These are phyloP conservation scores for Picea mariana DNA, from an alignment of 83 land plant species.

Conservation along the genomic window DNA sequence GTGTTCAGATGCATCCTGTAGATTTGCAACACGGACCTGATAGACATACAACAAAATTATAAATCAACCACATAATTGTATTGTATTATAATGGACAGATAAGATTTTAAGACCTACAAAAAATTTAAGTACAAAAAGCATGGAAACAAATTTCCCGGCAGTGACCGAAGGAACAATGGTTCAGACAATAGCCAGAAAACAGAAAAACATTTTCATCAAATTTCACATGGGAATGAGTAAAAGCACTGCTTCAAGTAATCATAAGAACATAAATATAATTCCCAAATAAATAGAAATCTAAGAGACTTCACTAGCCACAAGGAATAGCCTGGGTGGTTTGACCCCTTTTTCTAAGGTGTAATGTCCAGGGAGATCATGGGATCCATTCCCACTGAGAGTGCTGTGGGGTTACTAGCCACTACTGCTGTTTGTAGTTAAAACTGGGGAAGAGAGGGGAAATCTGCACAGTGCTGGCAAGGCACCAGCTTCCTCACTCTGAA, in stretches of 20 bases:
- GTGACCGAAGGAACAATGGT: neutral
- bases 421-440: too few species aligned
- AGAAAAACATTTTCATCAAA: neutral
- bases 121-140: neutral
- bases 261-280: neutral
- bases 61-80: neutral
- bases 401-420: too few species aligned
- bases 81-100: neutral
- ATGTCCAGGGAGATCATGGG: too few species aligned
- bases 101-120: neutral
- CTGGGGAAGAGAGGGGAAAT: too few species aligned
- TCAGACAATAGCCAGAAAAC: neutral
- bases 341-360: too few species aligned
- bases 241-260: neutral
- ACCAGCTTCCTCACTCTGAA: too few species aligned
- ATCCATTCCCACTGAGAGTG: too few species aligned
- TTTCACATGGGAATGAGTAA: neutral
- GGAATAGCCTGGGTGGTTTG: too few species aligned
- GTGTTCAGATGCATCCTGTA: constrained; percentile 96
- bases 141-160: neutral
- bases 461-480: too few species aligned
- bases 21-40: constrained; percentile 91
- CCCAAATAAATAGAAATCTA: neutral
- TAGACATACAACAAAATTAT: constrained; percentile 13
- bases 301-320: too few species aligned